Base-by-base conservation (phyloP, 257 asterid genomes). In the Orobanche coerulescens region DNA sequence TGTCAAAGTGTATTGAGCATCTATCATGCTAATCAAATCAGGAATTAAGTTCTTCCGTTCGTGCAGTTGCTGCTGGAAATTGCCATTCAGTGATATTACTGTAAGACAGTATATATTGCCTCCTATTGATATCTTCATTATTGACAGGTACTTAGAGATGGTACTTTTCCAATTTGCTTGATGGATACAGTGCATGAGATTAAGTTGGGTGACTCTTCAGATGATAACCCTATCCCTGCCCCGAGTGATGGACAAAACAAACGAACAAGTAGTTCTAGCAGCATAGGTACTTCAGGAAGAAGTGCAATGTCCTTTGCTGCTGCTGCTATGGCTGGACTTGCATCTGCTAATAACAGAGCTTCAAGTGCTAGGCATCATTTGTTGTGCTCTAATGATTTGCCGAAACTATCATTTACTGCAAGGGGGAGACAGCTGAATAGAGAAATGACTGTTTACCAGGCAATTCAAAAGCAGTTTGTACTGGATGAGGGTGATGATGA, bases 271-370 rank as follows among this genome's bases (percentile, higher is more conserved):
- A 86, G 84, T 76, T 80, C 95, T 23, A 68, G 84, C 76, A 77
- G 80, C 79, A 78, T 75, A 74, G 81, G 77, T 23, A 50, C 57
- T 23, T 20, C 33, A 12, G 57, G 34, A 50, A 50, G 57, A 50
- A 37, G 92, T 66, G 91, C 89, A 60, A 73, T 84, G 87, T 80
- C 94, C 57, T 87, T 84, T 77, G 91, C 94, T 31, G 94, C 94
- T 60, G 94, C 91, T 61, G 87, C 95, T 30, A 87, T 87, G 95
- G 91, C 89, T 64, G 96, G 96, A 20, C 80, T 79, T 69, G 78
- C 85, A 43, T 79, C 94, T 57, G 77, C 81, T 36, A 84, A 71
- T 62, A 77, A 78, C 64, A 77, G 87, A 77, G 91, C 85, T 70
- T 66, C 67, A 66, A 78, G 85, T 54, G 94, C n/a, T n/a, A n/a